Conservation (phyloP, 345 rosid species). For the Citrus glauca region DNA sequence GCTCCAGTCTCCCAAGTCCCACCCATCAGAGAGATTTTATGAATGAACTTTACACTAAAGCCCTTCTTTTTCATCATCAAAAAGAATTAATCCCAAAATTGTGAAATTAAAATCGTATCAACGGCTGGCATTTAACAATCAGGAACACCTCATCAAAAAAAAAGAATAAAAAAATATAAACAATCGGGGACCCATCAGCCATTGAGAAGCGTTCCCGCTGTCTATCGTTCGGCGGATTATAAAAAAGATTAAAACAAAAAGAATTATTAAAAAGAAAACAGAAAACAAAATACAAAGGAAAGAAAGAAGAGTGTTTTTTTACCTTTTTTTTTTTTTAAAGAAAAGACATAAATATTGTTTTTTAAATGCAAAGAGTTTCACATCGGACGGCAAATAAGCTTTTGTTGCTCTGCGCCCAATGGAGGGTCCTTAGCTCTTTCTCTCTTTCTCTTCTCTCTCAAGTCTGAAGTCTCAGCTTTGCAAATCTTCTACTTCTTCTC, state of each 20-base stretch:
- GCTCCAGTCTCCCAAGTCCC: no score
- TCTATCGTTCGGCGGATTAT: no score
- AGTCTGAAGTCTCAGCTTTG: not conserved
- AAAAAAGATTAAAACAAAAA: not conserved
- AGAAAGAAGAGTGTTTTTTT: not conserved
- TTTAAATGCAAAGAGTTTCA: conserved; percentile 49
- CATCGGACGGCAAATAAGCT: conserved; percentile 41
- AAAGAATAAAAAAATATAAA: no score
- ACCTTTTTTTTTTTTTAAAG: not conserved
- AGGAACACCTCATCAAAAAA: not conserved
- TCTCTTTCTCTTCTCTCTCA: conserved; percentile 5
- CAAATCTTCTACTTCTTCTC: conserved; percentile 21
- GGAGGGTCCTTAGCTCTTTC: conserved; percentile 48
- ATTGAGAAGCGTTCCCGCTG: no score
- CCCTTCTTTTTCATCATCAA: no score
- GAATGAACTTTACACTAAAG: no score
- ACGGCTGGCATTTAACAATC: conserved; percentile 3
- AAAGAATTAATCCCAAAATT: no score
- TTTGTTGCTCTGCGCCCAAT: conserved; percentile 36
- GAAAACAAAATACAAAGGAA: not conserved
- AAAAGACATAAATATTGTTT: conserved; percentile 19
- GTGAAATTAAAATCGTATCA: not conserved
- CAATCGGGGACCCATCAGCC: no score
- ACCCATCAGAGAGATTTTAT: no score
- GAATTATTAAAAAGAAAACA: not conserved